Conservation (phyloP, 192 early-diverging fungal species). For the Powellomyces hirtus region DNA sequence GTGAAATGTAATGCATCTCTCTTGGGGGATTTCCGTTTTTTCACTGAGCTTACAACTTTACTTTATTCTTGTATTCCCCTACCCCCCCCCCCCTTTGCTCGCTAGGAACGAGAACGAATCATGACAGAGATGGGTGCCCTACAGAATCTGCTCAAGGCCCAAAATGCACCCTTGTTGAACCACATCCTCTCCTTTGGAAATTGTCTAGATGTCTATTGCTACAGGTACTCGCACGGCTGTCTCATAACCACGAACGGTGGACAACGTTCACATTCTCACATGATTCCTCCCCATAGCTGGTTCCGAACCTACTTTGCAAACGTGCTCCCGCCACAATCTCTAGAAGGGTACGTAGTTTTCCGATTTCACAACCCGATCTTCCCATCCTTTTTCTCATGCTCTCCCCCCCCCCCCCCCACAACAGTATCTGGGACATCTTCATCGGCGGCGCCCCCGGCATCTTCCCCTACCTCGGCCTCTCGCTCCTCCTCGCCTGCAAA, state of each 20-base stretch:
- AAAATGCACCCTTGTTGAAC: conserved; percentile 14
- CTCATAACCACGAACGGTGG: too few relatives aligned
- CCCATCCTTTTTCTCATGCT: not conserved
- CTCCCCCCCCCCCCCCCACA: not conserved
- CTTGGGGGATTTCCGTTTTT: too few relatives aligned
- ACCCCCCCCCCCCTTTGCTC: too few relatives aligned
- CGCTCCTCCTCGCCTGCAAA: conserved; percentile 36
- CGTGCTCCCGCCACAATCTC: conserved; percentile 35
- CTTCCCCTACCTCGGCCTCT: conserved; percentile 37
- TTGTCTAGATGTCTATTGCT: not conserved
- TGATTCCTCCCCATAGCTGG: conserved; percentile 31
- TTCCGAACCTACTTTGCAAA: conserved; percentile 37
- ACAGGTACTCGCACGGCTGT: too few relatives aligned
- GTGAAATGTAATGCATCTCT: too few relatives aligned
- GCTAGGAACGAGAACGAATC: conserved; percentile 12
- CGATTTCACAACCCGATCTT: not conserved
- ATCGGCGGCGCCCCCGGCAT: conserved; percentile 40
- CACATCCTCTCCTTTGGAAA: conserved; percentile 23
- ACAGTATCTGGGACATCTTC: conserved; percentile 43
- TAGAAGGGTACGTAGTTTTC: conserved; percentile 18
- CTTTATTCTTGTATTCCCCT: too few relatives aligned
- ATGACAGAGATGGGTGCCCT: conserved; percentile 21
- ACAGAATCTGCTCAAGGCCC: conserved; percentile 29
- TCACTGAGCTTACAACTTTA: too few relatives aligned
- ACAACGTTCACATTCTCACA: too few relatives aligned